Base-by-base conservation (phyloP, 345 rosid species). In the Citrus reticulata region DNA sequence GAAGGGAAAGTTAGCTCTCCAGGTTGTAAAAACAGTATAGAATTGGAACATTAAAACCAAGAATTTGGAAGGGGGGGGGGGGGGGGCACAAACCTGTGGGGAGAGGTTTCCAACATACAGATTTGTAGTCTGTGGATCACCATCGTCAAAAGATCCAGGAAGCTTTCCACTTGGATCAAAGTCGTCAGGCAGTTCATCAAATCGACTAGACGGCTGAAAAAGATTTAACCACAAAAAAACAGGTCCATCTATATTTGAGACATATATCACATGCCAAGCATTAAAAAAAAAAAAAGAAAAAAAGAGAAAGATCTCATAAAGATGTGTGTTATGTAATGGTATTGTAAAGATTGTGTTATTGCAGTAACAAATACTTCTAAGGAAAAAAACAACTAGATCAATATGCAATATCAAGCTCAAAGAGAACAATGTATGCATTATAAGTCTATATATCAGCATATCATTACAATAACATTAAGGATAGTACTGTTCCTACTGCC, bases 41-140 rank as follows among this genome's bases (percentile, higher is more conserved):
- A 19, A 67, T 25, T 27, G 70, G 49, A 40, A 9, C 64, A 68
- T 62, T 24, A n/a, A 61, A 6, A 51, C 32, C 74, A 79, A 29
- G 54, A 14, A 11, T 71, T 76, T 39, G 42, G 42, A 30, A 0
- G 0, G 10, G 10, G 40, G 40, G 40, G 9, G 1, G 60, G 59
- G 75, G 32, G 27, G 35, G 35, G 35, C 0, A 35, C 79, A n/a
- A 9, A 89, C 91, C 98, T 97, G 90, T 19, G 98, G 99, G 39
- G 98, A 87, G 58, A 97, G 97, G 87, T 97, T 97, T 73, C 98
- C 99, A 77, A 97, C 99, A 87, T 97, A 94, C 19, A 97, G 94
- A 83, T 97, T 97, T 17, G 98, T 94, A 65, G 99, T 97, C 79
- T 94, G 99, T 39, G 99, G 99, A 86, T 97, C 99, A 82, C 97